A percentile compares a stretch with the other conserved stretches of the same genome.
phyloP scores from a whole-genome alignment of 108 stramenopile species.

The Discostella stelligeroides region DNA sequence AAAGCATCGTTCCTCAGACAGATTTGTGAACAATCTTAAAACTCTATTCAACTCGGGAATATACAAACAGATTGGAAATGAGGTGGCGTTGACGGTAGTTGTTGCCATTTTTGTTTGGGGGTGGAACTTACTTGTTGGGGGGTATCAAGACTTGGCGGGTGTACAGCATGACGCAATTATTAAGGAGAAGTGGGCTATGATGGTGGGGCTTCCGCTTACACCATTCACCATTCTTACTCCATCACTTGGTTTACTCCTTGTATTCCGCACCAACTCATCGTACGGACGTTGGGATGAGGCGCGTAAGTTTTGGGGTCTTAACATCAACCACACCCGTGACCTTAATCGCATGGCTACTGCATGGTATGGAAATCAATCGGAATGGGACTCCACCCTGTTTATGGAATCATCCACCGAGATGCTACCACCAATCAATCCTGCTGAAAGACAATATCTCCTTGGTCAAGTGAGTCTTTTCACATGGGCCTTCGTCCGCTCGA shows the following conservation, averaged over 20 bases:
- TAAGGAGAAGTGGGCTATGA: constrained; percentile 18
- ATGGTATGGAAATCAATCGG: constrained; percentile 48
- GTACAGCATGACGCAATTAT: constrained; percentile 39
- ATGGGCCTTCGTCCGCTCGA: constrained; percentile 68
- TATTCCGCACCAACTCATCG: constrained; percentile 68
- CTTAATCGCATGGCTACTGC: constrained; percentile 59
- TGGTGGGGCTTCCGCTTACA: constrained; percentile 50
- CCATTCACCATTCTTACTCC: constrained; percentile 58
- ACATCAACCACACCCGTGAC: constrained; percentile 74
- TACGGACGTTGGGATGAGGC: constrained; percentile 77
- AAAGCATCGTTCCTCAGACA: constrained; percentile 56
- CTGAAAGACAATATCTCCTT: constrained; percentile 51
- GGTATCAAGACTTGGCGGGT: constrained; percentile 55
- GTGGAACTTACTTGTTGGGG: constrained; percentile 54
- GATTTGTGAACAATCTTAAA: constrained; percentile 52
- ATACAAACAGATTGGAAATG: constrained; percentile 55
- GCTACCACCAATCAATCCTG: constrained; percentile 12
- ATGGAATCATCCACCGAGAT: constrained; percentile 18
- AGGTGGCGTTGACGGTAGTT: constrained; percentile 32
- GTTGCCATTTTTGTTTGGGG: constrained; percentile 53
- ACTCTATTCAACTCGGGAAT: constrained; percentile 52
- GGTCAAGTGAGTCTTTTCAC: constrained; percentile 52
- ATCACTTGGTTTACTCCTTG: constrained; percentile 66
- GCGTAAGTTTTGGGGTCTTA: constrained; percentile 71
- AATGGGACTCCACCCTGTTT: constrained; percentile 25